Base-by-base conservation (phyloP, 768 basidiomycete species). In the Gyrodon lividus region DNA sequence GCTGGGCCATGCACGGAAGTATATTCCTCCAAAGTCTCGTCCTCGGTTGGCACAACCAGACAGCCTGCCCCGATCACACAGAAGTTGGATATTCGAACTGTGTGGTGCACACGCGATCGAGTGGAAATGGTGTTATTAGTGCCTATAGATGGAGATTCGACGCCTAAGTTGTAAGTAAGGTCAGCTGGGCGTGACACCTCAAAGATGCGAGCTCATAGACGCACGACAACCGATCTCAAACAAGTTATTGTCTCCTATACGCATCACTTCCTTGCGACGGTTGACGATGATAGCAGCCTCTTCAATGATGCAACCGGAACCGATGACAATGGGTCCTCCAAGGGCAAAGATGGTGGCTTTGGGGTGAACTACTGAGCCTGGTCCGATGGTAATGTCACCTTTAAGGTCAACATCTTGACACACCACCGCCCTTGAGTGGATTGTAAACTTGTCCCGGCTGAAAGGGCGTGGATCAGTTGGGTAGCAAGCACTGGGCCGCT, bases 401-500 rank as follows among this genome's bases (percentile, higher is more conserved):
- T 92, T 91, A 59, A 98, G 77, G 56, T 98, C 94, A 26, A 92
- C 90, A 73, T 97, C 94, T 64, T 92, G 89, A 65, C 91, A 92
- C 24, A 98, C 88, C 43, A 96, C 79, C 6, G 92, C 89, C 65
- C 86, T 92, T 2, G 93, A 89, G 58, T 96, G 92, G 40, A 97
- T 91, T 6, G 86, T 88, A 63, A 90, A 87, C 66, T 89, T 90
- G 74, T 93, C 89, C 58, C 88, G 87, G 70, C 91, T 93, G 63
- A 4, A 19, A 42, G 10, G 46, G 35, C n/a, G 10, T 5, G 20
- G 2, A 34, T 55, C 3, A 50, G 37, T 35, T 28, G 34, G 24
- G 6, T 10, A 20, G 23, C 14, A 31, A 17, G 4, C 34, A 4
- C 7, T 13, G n/a, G 5, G 16, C n/a, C n/a, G 14, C 34, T 14